A percentile compares a stretch with the other conserved stretches of the same genome.
Evolutionary conservation across 495 filamentous ascomycete species (phyloP).

Genomic region (Neurospora africana): DNA sequence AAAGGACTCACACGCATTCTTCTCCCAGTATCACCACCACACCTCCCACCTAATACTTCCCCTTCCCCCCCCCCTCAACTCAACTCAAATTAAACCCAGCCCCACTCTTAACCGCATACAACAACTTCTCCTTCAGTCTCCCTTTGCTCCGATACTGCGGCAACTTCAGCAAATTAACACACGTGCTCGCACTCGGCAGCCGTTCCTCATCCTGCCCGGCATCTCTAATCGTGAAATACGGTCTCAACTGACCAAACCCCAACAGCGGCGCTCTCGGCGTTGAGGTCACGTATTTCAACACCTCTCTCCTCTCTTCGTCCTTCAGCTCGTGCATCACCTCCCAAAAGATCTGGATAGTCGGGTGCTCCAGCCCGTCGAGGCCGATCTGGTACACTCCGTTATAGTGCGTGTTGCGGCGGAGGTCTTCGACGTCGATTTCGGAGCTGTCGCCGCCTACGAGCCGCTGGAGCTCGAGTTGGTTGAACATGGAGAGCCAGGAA

Average conservation of each 20-base stretch:
- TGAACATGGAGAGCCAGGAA: conserved; percentile 95
- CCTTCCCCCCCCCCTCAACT: not conserved
- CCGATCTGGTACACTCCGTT: conserved; percentile 80
- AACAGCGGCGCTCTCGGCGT: conserved; percentile 86
- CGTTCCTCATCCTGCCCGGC: conserved; percentile 67
- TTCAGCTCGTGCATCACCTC: conserved; percentile 66
- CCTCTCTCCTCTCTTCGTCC: conserved; percentile 68
- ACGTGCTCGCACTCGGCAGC: conserved; percentile 91
- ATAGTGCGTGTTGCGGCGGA: conserved; percentile 78
- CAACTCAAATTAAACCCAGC: conserved; percentile 92
- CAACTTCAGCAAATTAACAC: conserved; percentile 90
- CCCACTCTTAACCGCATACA: conserved; percentile 85
- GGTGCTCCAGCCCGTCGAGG: conserved; percentile 77
- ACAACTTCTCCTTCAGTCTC: conserved; percentile 61
- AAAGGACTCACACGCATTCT: not conserved
- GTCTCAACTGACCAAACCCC: conserved; percentile 78
- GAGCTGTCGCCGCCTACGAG: conserved; percentile 78
- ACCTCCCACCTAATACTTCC: not conserved
- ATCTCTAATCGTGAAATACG: conserved; percentile 83
- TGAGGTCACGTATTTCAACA: conserved; percentile 91
- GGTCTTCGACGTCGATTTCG: conserved; percentile 78
- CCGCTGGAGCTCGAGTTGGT: conserved; percentile 86
- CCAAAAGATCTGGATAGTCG: conserved; percentile 83
- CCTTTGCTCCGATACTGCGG: conserved; percentile 62
- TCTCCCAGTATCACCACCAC: not conserved